These are phyloP conservation scores for Sordariomycetes sp. DNA, from an alignment of 2,329 filamentous ascomycete genomes.

Conservation along the genomic window DNA sequence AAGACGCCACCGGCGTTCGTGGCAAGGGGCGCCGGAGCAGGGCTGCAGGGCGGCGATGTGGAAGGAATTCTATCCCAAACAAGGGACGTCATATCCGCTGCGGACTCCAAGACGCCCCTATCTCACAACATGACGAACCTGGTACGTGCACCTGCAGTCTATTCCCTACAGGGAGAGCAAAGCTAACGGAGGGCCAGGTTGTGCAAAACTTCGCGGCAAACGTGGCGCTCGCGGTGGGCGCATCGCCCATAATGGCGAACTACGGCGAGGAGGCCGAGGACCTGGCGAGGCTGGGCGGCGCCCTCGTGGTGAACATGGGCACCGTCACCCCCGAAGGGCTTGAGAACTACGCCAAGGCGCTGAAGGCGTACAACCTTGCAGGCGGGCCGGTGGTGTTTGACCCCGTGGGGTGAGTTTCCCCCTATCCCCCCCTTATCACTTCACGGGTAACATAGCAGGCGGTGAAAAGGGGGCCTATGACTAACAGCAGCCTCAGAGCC, in stretches of 20 bases:
- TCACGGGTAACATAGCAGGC: background rate
- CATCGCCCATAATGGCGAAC: constrained; percentile 90
- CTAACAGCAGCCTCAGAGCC: constrained; percentile 33
- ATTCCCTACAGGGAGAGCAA: background rate
- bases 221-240: constrained; percentile 72
- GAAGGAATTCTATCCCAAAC: constrained; percentile 6
- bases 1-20: constrained; percentile 22
- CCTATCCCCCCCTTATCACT: background rate
- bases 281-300: constrained; percentile 64
- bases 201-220: constrained; percentile 95
- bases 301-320: constrained; percentile 90
- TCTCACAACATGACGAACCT: constrained; percentile 97
- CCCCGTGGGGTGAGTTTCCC: constrained; percentile 61
- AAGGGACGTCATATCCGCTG: constrained; percentile 41
- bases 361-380: constrained; percentile 70
- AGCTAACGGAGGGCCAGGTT: constrained; percentile 28
- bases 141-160: constrained; percentile 23
- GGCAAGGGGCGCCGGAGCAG: background rate
- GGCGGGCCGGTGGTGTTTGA: constrained; percentile 74
- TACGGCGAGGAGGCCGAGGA: constrained; percentile 74
- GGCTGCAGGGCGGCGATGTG: background rate
- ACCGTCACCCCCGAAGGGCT: constrained; percentile 71
- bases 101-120: constrained; percentile 57
- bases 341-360: constrained; percentile 59
- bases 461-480: background rate